Base-by-base conservation (phyloP, 2,329 filamentous ascomycete genomes). In the Pyricularia pennisetigena region DNA sequence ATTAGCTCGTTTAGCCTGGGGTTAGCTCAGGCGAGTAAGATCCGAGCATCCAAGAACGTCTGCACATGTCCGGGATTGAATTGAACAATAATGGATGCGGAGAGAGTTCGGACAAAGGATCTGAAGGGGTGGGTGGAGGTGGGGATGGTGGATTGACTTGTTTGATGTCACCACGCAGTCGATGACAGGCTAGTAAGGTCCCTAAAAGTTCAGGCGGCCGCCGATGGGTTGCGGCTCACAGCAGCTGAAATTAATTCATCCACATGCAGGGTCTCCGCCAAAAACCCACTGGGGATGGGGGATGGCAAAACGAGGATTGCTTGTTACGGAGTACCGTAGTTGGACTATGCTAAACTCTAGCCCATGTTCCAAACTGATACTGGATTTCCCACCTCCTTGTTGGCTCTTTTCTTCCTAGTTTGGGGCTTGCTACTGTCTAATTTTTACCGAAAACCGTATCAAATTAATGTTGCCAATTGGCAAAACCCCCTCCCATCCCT, bases 41-140 rank as follows among this genome's bases (percentile, higher is more conserved):
- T 28, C 26, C n/a, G 59, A 28, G 23, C 26, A 12, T 16, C 59
- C 24, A 28, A 28, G 12, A 62, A 62, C 59, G 3, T 62, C 26
- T 28, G 59, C 59, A 62, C 59, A 62, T 62, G 59, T 16, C 3
- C 59, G 59, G 24, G 24, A 62, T 16, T 62, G 26, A 61, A 26
- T 24, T 24, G 24, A 29, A 61, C 57, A 26, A 61, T 4, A 28
- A 28, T 62, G 23, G 26, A 62, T 62, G 59, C 59, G 59, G n/a
- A 28, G 59, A 62, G 23, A 62, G 59, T 62, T 62, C 59, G 59
- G 59, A 62, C 59, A 62, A 62, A 62, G 59, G 26, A 61, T 62
- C 10, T 26, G 26, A 24, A 23, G n/a, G 57, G n/a, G 57, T 14
- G 10, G 24, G 24, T 62, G 59, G 24, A 26, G 23, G 57, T 26